Evolutionary conservation across 2,329 filamentous ascomycete species (phyloP), one percentile per base, ranked within the genome.

Genomic region (Diaporthe citrichinensis): DNA sequence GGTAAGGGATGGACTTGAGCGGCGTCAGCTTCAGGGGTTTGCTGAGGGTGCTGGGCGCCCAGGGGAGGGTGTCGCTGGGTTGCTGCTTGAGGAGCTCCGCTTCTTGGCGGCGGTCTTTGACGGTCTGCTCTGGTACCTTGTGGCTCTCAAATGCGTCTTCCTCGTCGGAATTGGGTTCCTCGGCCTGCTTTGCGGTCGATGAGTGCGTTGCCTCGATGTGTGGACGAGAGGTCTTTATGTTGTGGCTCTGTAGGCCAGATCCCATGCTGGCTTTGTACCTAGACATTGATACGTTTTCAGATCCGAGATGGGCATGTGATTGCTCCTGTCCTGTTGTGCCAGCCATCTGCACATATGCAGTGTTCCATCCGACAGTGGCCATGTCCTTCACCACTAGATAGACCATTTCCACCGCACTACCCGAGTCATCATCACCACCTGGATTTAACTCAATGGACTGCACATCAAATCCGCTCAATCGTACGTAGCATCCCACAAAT

Each of bases 11-110:
- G 9, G 86, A 83, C 62, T 84, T 84, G 17, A 91, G 83, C 4
- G 84, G 84, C 0, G 89, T 90, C 39, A 91, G 86, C 77, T 88
- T 90, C 23, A 90, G 82, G 0, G 89, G 87, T 0, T 81, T 82
- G 36, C 84, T 83, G 0, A 81, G 83, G 69, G 87, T 80, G 71
- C 85, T 83, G 81, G 85, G 86, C 71, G 86, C 83, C 75, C 84
- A 85, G 3, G 87, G 83, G 3, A 76, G 73, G 34, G 58, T 58
- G 69, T 69, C 25, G 76, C 73, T 49, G 75, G 71, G 44, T 20
- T 71, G 74, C 46, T 77, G 31, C 41, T 51, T 25, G 28, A 65
- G 44, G 34, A 53, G 25, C 9, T 67, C 59, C 58, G 59, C 57
- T 39, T 71, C 53, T 36, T 57, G 44, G 41, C 76, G 77, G 23